Evolutionary conservation across 352 stramenopile species (phyloP), one percentile per base, ranked within the genome.

Genomic region (Blastocystis sp.): DNA sequence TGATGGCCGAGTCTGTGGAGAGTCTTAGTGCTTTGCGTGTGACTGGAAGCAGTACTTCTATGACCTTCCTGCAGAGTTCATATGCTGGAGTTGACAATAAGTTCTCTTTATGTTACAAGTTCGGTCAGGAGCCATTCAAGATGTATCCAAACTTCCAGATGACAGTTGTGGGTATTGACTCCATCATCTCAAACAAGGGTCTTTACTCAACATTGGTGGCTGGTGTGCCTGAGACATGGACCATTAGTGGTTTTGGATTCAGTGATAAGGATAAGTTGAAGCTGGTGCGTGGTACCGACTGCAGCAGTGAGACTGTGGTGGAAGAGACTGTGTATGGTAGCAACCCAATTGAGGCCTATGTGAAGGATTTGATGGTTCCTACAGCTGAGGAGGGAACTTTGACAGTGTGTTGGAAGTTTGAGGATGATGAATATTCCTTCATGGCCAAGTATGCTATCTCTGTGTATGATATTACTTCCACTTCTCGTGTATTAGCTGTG

Each of bases 1-100:
- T 83, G 71, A 32, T 83, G 46, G 35, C 3, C 21, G 6, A 16
- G 24, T 83, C 71, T 21, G 42, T 29, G 7, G 71, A 83, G 49
- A 12, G 6, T 12, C 12, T 83, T 52, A 46, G 24, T 24, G 71
- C 71, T 32, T 49, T 83, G 46, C 71, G 16, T 29, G 51, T 83
- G 21, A 43, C 42, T 24, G 32, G 32, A 19, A 29, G 24, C 43
- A 21, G 19, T 21, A 57, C 56, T 37, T 16, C 77, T 32, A 77
- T 87, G 59, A 87, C 77, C 27, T 87, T 87, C 77, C 56, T 87
- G 39, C 59, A 87, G 65, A 87, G 59, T 54, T 87, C 77, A 19
- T 58, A 66, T 12, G 7, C n/a, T 24, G 77, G 16, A 37, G 65
- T 78, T 29, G 49, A 87, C 46, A 87, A 87, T 43, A 24, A 58